Evolutionary conservation across 257 asterid genomes (phyloP).

Genomic region (Solanum chaucha): DNA sequence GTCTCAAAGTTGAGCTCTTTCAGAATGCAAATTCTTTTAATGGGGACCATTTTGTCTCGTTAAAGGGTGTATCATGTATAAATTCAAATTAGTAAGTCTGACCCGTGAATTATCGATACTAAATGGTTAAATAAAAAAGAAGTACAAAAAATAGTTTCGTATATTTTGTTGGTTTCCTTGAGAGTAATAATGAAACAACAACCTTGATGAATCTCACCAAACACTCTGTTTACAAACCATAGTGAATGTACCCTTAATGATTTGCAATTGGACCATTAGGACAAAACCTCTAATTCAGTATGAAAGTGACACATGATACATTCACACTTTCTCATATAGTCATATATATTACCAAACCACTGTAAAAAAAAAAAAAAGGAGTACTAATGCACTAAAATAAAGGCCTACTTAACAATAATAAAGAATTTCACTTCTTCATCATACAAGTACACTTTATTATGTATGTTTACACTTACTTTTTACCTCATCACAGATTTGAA

Average conservation of each 20-base stretch:
- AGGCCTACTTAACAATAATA: not conserved
- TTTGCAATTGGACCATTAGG: not conserved
- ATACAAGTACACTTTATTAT: not conserved
- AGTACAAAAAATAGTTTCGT: not conserved
- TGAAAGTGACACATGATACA: not conserved
- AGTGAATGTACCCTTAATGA: not conserved
- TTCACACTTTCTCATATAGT: not conserved
- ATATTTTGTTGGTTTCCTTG: not conserved
- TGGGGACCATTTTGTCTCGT: not conserved
- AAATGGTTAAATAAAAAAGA: not conserved
- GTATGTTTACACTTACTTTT: not conserved
- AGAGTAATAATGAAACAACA: not conserved
- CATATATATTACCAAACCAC: not conserved
- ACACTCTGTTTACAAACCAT: not conserved
- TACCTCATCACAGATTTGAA: not conserved
- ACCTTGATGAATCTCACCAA: not conserved
- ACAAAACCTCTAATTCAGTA: not conserved
- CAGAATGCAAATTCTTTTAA: not conserved
- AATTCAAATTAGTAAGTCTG: not conserved
- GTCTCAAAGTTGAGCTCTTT: not conserved
- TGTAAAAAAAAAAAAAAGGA: not conserved
- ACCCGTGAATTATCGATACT: not conserved
- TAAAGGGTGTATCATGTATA: not conserved
- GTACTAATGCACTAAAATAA: not conserved
- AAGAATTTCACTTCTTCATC: not conserved